These are phyloP conservation scores for Harrya chromipes DNA, from an alignment of 768 basidiomycete genomes.

Conservation along the genomic window DNA sequence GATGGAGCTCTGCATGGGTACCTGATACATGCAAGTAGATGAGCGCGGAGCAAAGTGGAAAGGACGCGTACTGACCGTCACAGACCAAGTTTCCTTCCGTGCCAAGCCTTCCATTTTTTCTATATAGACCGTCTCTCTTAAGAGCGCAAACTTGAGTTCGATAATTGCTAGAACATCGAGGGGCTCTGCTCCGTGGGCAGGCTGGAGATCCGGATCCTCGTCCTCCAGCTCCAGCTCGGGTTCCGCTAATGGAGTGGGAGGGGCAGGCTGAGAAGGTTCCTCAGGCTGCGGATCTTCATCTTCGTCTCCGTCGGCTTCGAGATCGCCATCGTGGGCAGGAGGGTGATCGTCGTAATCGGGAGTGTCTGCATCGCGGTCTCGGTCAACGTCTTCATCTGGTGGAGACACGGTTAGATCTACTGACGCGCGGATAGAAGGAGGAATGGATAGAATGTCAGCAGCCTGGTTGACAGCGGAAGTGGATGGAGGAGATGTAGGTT, in stretches of 20 bases:
- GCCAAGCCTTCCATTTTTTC: slow-evolving; percentile 92
- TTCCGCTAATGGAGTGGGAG: slow-evolving; percentile 24
- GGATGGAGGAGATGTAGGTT: slow-evolving; percentile 3
- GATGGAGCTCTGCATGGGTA: slow-evolving; percentile 81
- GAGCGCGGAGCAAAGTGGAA: neutral
- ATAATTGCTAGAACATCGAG: slow-evolving; percentile 85
- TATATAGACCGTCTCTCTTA: slow-evolving; percentile 85
- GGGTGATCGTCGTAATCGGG: slow-evolving; percentile 25
- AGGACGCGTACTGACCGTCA: slow-evolving; percentile 51
- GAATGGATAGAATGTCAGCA: slow-evolving; percentile 16
- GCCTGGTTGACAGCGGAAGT: slow-evolving; percentile 20
- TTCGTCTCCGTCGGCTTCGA: slow-evolving; percentile 30
- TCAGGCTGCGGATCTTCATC: slow-evolving; percentile 32
- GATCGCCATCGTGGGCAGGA: slow-evolving; percentile 14
- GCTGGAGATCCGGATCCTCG: slow-evolving; percentile 70
- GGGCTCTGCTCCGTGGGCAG: slow-evolving; percentile 81
- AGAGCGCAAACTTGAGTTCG: slow-evolving; percentile 87
- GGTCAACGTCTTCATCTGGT: slow-evolving; percentile 26
- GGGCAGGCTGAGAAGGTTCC: slow-evolving; percentile 25
- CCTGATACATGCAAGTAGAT: slow-evolving; percentile 40
- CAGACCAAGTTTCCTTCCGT: slow-evolving; percentile 84
- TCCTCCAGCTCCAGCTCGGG: slow-evolving; percentile 30
- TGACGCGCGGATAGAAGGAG: slow-evolving; percentile 19
- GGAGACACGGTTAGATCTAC: slow-evolving; percentile 20
- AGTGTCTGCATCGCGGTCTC: slow-evolving; percentile 15